A percentile compares a stretch with the other conserved stretches of the same genome.
Conservation (phyloP, 2,329 filamentous ascomycete species). For the Rutstroemia sp. region DNA sequence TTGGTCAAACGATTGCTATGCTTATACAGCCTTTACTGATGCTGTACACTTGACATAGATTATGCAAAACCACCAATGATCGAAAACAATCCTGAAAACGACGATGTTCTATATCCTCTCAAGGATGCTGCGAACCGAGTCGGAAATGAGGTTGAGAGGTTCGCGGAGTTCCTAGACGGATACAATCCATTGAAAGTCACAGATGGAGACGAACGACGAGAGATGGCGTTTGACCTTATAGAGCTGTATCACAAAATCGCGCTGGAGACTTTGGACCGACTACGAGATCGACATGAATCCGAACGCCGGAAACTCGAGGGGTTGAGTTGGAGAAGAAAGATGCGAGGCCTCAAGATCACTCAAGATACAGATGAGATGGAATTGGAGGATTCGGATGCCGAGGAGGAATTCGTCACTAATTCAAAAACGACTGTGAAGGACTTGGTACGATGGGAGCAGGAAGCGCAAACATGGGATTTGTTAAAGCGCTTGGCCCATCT, state of each 20-base stretch:
- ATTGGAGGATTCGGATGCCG: conserved; percentile 48
- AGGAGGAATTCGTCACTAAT: conserved; percentile 26
- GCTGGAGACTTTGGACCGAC: conserved; percentile 35
- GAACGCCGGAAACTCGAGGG: conserved; percentile 25
- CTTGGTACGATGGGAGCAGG: conserved; percentile 64
- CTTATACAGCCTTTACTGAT: not conserved
- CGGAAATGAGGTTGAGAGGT: conserved; percentile 77
- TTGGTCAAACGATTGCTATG: conserved; percentile 9
- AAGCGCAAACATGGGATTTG: conserved; percentile 87
- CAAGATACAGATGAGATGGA: conserved; percentile 28
- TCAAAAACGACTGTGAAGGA: conserved; percentile 36
- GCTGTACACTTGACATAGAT: conserved; percentile 4
- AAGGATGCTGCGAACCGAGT: conserved; percentile 60
- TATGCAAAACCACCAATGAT: conserved; percentile 20
- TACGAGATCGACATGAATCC: conserved; percentile 35
- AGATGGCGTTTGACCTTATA: conserved; percentile 61
- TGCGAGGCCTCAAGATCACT: conserved; percentile 24
- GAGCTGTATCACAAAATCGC: conserved; percentile 56
- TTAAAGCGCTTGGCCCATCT: conserved; percentile 57
- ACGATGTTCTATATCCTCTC: conserved; percentile 48
- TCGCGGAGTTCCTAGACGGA: conserved; percentile 74
- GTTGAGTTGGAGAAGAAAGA: conserved; percentile 30
- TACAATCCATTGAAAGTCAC: conserved; percentile 50
- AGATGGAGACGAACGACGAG: conserved; percentile 47
- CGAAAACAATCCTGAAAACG: conserved; percentile 34